phyloP scores from a whole-genome alignment of 2,329 filamentous ascomycete genomes.

The Cladosporium sp. region DNA sequence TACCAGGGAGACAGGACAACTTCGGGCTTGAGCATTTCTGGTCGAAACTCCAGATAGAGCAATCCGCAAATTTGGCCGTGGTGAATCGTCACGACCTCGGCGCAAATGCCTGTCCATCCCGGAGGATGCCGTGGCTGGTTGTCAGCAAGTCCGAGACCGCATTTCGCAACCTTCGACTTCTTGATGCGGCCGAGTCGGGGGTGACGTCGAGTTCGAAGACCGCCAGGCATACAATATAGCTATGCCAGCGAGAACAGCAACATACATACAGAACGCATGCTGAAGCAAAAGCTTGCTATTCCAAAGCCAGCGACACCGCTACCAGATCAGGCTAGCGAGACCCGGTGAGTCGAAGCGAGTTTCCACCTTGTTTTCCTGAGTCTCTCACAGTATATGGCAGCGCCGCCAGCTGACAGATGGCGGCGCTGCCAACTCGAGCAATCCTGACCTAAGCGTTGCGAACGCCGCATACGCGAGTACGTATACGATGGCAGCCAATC shows the following conservation, averaged over 20 bases:
- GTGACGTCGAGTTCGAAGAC: neutral
- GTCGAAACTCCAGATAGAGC: neutral
- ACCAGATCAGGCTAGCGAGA: neutral
- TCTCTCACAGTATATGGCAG: neutral
- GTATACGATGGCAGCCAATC: constrained; percentile 10
- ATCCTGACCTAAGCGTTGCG: neutral
- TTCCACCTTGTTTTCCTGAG: neutral
- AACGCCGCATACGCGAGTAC: neutral
- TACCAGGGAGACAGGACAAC: neutral
- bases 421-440: neutral
- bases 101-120: neutral
- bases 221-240: neutral
- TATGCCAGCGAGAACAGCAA: neutral
- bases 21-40: neutral
- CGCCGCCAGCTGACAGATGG: neutral
- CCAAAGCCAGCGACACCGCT: neutral
- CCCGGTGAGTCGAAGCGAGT: constrained; percentile 9
- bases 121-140: neutral
- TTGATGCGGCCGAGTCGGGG: neutral
- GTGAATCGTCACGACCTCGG: neutral
- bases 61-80: neutral
- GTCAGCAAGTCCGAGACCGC: neutral
- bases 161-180: neutral
- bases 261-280: neutral
- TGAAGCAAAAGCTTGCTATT: neutral